Percentiles rank a stretch among this genome's conserved stretches.
phyloP scores from a whole-genome alignment of 2,329 filamentous ascomycete genomes.

The Pezicula radicicola region DNA sequence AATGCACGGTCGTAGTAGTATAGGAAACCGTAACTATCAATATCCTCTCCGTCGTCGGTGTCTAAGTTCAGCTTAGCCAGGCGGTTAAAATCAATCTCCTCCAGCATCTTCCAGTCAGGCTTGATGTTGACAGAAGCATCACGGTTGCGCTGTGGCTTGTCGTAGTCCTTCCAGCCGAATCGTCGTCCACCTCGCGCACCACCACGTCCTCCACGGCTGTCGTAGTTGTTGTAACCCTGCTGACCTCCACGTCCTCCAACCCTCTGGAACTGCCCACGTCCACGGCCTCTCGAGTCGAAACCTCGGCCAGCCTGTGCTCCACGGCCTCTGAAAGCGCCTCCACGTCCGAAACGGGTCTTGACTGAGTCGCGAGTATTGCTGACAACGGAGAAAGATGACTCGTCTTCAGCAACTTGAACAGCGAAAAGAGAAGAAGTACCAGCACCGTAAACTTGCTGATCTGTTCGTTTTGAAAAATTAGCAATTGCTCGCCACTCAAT shows the following conservation, averaged over 20 bases:
- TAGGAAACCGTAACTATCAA: constrained; percentile 94
- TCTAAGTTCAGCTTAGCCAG: constrained; percentile 95
- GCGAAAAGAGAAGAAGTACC: constrained; percentile 85
- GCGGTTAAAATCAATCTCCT: constrained; percentile 98
- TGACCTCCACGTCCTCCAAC: constrained; percentile 67
- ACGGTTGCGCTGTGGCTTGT: constrained; percentile 95
- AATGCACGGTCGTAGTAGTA: constrained; percentile 97
- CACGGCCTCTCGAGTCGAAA: constrained; percentile 56
- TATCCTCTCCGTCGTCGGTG: constrained; percentile 88
- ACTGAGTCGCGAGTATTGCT: constrained; percentile 87
- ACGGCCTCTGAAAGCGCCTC: constrained; percentile 81
- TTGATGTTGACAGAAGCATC: constrained; percentile 96
- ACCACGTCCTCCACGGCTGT: constrained; percentile 65
- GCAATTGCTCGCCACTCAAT: constrained; percentile 6
- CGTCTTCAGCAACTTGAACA: constrained; percentile 88
- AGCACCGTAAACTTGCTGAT: constrained; percentile 95
- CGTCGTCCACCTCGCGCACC: constrained; percentile 75
- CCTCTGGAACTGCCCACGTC: constrained; percentile 64
- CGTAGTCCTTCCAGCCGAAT: constrained; percentile 98
- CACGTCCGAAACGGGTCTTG: constrained; percentile 85
- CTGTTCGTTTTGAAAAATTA: constrained; percentile 40
- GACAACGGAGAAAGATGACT: constrained; percentile 96
- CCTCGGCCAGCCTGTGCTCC: constrained; percentile 68
- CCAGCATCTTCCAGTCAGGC: constrained; percentile 89
- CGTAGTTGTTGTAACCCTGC: constrained; percentile 64